A percentile compares a stretch with the other conserved stretches of the same genome.
Evolutionary conservation across 495 filamentous ascomycete genomes (phyloP).

Genomic region (Pyrenula massariospora): DNA sequence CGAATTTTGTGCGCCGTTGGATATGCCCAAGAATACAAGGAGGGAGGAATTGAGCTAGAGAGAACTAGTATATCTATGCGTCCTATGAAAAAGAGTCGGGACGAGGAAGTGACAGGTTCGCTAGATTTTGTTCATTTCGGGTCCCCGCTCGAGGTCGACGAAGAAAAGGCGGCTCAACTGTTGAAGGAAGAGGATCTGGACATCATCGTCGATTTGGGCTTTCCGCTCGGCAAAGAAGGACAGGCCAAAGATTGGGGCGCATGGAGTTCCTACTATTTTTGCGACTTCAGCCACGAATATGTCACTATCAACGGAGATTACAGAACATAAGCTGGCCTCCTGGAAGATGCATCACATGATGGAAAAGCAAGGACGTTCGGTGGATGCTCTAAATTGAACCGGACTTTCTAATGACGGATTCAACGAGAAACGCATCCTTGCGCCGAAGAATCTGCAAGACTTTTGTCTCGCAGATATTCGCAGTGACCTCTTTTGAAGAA

Average conservation of each 20-base stretch:
- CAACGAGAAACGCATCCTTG: too few relatives aligned
- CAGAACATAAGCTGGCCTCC: slow-evolving; percentile 42
- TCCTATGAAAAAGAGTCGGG: slow-evolving; percentile 49
- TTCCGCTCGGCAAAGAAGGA: slow-evolving; percentile 45
- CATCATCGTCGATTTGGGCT: slow-evolving; percentile 58
- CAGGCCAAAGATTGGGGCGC: slow-evolving; percentile 63
- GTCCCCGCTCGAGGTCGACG: slow-evolving; percentile 88
- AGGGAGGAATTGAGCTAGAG: slow-evolving; percentile 60
- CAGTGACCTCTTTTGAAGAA: too few relatives aligned
- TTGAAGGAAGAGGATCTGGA: slow-evolving; percentile 78
- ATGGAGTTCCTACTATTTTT: slow-evolving; percentile 93
- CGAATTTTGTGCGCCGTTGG: slow-evolving; percentile 92
- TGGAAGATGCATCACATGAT: not conserved
- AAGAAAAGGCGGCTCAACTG: slow-evolving; percentile 73
- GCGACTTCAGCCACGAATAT: slow-evolving; percentile 97
- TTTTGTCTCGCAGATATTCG: too few relatives aligned
- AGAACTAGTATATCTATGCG: slow-evolving; percentile 87
- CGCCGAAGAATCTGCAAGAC: too few relatives aligned
- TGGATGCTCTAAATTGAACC: too few relatives aligned
- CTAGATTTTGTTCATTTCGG: slow-evolving; percentile 81
- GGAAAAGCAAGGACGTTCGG: too few relatives aligned
- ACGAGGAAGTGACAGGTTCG: slow-evolving; percentile 16
- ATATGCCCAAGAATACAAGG: slow-evolving; percentile 60
- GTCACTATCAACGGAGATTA: slow-evolving; percentile 92
- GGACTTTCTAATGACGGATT: too few relatives aligned